Conservation (phyloP, 1,139 yeast species). For the Lodderomyces theae region DNA sequence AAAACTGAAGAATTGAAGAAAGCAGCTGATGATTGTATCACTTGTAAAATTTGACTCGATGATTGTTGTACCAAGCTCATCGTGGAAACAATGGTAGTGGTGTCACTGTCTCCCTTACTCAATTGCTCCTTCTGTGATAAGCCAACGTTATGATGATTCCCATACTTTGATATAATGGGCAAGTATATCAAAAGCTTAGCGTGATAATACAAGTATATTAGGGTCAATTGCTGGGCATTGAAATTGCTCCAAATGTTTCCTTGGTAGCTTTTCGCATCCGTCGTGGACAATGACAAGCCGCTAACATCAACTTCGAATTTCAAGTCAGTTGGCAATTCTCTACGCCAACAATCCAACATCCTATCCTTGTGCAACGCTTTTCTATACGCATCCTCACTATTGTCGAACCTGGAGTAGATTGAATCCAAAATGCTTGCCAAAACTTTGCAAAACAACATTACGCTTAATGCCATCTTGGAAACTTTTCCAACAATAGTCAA, state of each 20-base stretch:
- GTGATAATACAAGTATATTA: constrained; percentile 69
- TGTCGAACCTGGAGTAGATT: constrained; percentile 50
- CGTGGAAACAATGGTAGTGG: constrained; percentile 29
- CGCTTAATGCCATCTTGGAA: constrained; percentile 55
- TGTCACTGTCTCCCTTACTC: constrained; percentile 26
- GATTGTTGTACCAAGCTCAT: constrained; percentile 74
- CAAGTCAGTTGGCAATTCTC: constrained; percentile 61
- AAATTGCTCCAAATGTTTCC: constrained; percentile 26
- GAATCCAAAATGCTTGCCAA: constrained; percentile 73
- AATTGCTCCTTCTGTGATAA: constrained; percentile 40
- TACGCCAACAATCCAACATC: constrained; percentile 74
- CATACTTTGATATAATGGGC: constrained; percentile 60
- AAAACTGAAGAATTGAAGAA: constrained; percentile 39
- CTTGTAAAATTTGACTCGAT: constrained; percentile 61
- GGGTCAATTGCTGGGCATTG: constrained; percentile 53
- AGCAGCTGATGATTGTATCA: constrained; percentile 50
- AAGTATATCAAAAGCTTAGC: constrained; percentile 78
- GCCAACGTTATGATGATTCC: constrained; percentile 46
- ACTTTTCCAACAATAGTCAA: constrained; percentile 70
- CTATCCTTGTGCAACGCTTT: constrained; percentile 58
- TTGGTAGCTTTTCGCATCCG: constrained; percentile 23
- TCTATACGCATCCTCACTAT: constrained; percentile 30
- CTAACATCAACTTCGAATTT: constrained; percentile 66
- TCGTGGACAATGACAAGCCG: constrained; percentile 49
- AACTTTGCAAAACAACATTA: constrained; percentile 70